Evolutionary conservation across 805 yeast species (phyloP), one percentile per base, ranked within the genome.

Genomic region (Kuraishia hungarica): DNA sequence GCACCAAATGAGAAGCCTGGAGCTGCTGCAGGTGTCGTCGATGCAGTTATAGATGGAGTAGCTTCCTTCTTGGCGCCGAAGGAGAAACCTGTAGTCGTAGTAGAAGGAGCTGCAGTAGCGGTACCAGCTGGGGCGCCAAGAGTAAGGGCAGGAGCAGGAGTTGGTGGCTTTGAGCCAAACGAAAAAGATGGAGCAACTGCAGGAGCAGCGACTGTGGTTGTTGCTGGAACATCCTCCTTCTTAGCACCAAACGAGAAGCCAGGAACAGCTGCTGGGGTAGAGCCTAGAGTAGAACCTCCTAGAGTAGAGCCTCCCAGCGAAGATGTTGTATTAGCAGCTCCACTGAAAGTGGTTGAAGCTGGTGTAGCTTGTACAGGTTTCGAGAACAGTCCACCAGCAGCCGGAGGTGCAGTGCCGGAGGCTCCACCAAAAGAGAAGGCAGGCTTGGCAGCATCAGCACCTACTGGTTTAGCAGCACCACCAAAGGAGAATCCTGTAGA

Each of bases 401-500:
- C 47, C 15, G 46, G 22, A 29, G 48, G 5, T 20, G 39, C 46
- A 29, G 53, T 43, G 17, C 53, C 49, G 21, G 57, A 22, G 24
- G 58, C n/a, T 50, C 52, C 53, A 28, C 61, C 59, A 51, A 55
- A 52, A 15, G 57, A 50, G 26, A 55, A 55, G 6, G 57, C 53
- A 48, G 57, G 47, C 29, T 55, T 53, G 6, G 55, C 49, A 21
- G 19, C 55, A 7, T 53, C 59, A 20, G 47, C 51, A 24, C 52
- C 48, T 1, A 56, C 53, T 6, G 59, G 49, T 28, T 53, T 57
- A 15, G 57, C 35, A n/a, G 55, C 55, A 15, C 63, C 63, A 43
- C 63, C 63, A 43, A 62, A 56, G 48, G 59, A 51, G 35, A 60
- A 58, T 2, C 55, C 55, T 17, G 52, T 46, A 29, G 56, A 39